These are phyloP conservation scores for Coffea eugenioides DNA, from an alignment of 257 asterid genomes.

Conservation along the genomic window DNA sequence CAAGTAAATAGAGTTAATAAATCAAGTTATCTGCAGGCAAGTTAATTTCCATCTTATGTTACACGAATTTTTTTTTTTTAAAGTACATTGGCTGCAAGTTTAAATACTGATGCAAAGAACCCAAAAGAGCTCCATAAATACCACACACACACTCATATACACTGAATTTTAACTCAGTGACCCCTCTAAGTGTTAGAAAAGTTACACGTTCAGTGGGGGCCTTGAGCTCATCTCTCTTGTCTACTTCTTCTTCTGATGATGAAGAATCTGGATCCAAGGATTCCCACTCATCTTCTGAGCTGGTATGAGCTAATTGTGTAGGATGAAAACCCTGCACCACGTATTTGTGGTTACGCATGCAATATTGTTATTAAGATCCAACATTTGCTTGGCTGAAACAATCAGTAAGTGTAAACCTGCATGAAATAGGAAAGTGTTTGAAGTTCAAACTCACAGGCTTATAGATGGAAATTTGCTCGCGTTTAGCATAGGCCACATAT, in stretches of 20 bases:
- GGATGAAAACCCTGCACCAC: background rate
- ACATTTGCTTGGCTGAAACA: background rate
- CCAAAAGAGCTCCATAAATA: background rate
- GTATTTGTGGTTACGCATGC: too few relatives aligned
- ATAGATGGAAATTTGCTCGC: background rate
- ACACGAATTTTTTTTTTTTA: too few relatives aligned
- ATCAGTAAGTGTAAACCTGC: background rate
- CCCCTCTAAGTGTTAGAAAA: too few relatives aligned
- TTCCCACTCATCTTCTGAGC: background rate
- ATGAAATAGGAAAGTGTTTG: background rate
- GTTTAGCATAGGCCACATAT: background rate
- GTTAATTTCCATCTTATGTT: background rate
- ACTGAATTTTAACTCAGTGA: too few relatives aligned
- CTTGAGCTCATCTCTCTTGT: background rate
- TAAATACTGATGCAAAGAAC: background rate
- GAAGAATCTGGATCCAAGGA: background rate
- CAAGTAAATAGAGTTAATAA: background rate
- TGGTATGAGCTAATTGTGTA: background rate
- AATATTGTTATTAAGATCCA: too few relatives aligned
- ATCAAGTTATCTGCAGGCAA: background rate
- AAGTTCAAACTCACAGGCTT: background rate
- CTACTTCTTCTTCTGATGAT: background rate
- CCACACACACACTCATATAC: too few relatives aligned
- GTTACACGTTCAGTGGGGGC: background rate
- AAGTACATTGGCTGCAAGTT: background rate